phyloP scores from a whole-genome alignment of 768 basidiomycete species.

The Kwoniella sp. region DNA sequence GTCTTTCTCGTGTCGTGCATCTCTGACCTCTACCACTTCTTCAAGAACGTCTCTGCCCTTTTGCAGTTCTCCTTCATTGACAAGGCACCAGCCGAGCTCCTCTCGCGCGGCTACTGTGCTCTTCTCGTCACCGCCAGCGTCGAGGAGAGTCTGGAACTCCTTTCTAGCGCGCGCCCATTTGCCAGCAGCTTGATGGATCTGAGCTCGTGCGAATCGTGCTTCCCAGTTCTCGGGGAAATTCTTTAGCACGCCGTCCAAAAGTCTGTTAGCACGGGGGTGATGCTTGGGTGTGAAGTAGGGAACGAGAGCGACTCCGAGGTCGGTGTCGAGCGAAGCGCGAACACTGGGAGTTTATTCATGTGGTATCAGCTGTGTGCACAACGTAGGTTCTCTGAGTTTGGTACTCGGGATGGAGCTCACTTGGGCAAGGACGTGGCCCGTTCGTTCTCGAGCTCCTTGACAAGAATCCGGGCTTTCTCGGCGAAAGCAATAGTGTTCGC shows the following conservation, averaged over 20 bases:
- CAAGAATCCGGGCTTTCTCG: constrained; percentile 68
- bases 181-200: constrained; percentile 66
- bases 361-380: not conserved
- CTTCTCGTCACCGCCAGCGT: constrained; percentile 40
- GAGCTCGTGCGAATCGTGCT: constrained; percentile 74
- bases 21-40: constrained; percentile 44
- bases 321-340: constrained; percentile 65
- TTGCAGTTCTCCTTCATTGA: constrained; percentile 58
- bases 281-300: constrained; percentile 88
- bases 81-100: constrained; percentile 82
- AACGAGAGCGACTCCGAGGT: constrained; percentile 74
- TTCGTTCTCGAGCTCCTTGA: constrained; percentile 64
- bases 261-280: constrained; percentile 72
- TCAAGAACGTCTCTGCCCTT: constrained; percentile 51
- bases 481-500: constrained; percentile 70
- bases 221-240: constrained; percentile 66
- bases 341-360: constrained; percentile 31
- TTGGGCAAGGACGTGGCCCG: constrained; percentile 62
- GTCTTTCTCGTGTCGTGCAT: constrained; percentile 43
- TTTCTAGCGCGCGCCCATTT: constrained; percentile 71
- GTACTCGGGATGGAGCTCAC: constrained; percentile 57
- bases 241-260: constrained; percentile 72
- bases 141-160: constrained; percentile 66
- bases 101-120: constrained; percentile 64
- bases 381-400: not conserved